A percentile compares a stretch with the other conserved stretches of the same genome.
Conservation (phyloP, 2,329 filamentous ascomycete genomes). For the Colletotrichum tofieldiae region DNA sequence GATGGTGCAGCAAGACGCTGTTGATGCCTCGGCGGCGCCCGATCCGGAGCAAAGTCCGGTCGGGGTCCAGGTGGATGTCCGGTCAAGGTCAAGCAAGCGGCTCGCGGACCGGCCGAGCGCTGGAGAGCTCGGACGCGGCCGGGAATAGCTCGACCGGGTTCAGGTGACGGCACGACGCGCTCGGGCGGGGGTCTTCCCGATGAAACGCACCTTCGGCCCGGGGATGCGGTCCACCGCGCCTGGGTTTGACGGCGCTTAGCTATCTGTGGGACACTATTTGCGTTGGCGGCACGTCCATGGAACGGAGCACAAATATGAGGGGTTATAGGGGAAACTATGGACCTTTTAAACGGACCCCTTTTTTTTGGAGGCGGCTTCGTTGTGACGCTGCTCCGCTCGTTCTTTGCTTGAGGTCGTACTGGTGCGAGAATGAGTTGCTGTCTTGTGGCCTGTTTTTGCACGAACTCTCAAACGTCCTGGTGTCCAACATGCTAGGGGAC, state of each 20-base stretch:
- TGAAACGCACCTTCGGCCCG: neutral
- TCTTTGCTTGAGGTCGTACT: neutral
- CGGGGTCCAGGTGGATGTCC: slow-evolving; percentile 1
- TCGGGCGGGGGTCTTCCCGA: neutral
- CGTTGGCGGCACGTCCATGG: neutral
- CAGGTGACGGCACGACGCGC: slow-evolving; percentile 3
- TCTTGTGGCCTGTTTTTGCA: no score
- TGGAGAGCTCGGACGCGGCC: slow-evolving; percentile 10
- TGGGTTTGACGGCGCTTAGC: neutral
- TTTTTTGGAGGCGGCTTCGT: no score
- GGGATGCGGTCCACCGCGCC: neutral
- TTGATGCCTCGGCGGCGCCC: neutral
- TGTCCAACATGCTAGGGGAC: no score
- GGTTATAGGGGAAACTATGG: neutral
- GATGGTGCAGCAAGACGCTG: neutral
- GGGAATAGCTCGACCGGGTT: neutral
- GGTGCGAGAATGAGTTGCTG: no score
- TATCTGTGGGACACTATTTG: slow-evolving; percentile 1
- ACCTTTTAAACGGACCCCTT: neutral
- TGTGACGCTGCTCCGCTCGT: neutral
- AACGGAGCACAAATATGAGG: neutral
- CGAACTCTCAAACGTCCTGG: no score
- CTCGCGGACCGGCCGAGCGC: slow-evolving; percentile 33
- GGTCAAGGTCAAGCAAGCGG: slow-evolving; percentile 19
- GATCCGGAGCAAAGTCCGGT: slow-evolving; percentile 23